phyloP scores from a whole-genome alignment of 2,329 filamentous ascomycete species.

The Emericellopsis cladophorae region DNA sequence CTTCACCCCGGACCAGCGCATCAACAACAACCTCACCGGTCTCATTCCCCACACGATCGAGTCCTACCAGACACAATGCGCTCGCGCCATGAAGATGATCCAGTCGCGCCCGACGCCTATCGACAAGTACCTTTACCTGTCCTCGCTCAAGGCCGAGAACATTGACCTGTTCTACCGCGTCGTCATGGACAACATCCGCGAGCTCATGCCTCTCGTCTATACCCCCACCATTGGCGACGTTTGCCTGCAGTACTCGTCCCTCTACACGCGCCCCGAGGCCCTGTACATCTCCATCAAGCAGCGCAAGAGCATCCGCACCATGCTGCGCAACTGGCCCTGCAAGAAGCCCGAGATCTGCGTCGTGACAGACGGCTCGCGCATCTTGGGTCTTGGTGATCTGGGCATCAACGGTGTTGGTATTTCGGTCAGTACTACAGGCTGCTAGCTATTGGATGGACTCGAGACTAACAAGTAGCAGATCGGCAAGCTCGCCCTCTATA shows the following conservation, averaged over 20 bases:
- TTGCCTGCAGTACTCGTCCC: conserved; percentile 88
- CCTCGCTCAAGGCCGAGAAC: conserved; percentile 61
- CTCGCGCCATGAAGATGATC: conserved; percentile 63
- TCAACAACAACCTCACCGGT: conserved; percentile 52
- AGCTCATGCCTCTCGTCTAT: conserved; percentile 75
- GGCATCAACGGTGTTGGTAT: conserved; percentile 98
- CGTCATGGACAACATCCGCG: conserved; percentile 63
- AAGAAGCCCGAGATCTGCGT: conserved; percentile 87
- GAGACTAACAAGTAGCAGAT: conserved; percentile 32
- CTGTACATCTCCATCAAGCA: conserved; percentile 95
- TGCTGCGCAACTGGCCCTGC: conserved; percentile 90
- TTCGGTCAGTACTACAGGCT: conserved; percentile 44
- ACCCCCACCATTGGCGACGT: conserved; percentile 90
- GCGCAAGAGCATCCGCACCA: conserved; percentile 75
- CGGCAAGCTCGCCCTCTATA: conserved; percentile 92
- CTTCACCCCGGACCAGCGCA: conserved; percentile 51
- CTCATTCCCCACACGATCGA: conserved; percentile 53
- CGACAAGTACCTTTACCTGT: conserved; percentile 78
- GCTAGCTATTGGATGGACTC: background rate
- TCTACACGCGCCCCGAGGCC: conserved; percentile 90
- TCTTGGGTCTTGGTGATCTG: conserved; percentile 82
- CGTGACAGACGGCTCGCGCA: conserved; percentile 90
- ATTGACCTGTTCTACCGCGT: conserved; percentile 74
- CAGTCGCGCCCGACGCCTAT: conserved; percentile 55
- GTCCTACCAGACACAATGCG: conserved; percentile 45